Evolutionary conservation across 2,329 filamentous ascomycete species (phyloP), one percentile per base, ranked within the genome.

Genomic region (Trichocomaceae sp.): DNA sequence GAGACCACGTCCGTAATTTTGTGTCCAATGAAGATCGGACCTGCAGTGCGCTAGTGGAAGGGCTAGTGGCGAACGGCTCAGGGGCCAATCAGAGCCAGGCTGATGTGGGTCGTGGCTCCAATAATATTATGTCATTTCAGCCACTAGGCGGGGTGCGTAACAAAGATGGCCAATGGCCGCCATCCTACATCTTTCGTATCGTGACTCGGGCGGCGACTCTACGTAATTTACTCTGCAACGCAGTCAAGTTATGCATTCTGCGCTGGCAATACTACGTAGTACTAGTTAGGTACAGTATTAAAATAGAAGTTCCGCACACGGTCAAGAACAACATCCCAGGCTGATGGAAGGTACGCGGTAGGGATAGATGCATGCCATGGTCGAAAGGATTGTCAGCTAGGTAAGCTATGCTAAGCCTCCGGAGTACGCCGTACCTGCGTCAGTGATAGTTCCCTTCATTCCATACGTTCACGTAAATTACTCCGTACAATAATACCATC

Each of bases 21-120:
- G 31, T 45, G 39, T 1, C 51, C 51, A 53, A 47, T 53, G 3
- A 41, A 2, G 20, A 3, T 3, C 10, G 13, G 20, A 1, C n/a
- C 12, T 20, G 12, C 13, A 31, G 12, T 4, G n/a, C 44, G 50
- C 54, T 54, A 56, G 50, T 44, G 17, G 26, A 23, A 20, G 26
- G 22, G n/a, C 45, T 50, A 54, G 51, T 54, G 55, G 55, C 55
- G 33, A 57, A 47, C 47, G 51, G 20, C 26, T 31, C 17, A 54
- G 23, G 22, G 13, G 45, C 47, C 35, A 42, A 35, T 46, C 51
- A 41, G 13, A 13, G 31, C 47, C 15, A 47, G 46, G n/a, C 29
- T 5, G 20, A 9, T 23, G 26, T 54, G 52, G 52, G 33, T 23
- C 29, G 1, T 0, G 0, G n/a, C 33, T 22, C 52, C 52, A 54